Evolutionary conservation across 768 basidiomycete species (phyloP), one percentile per base, ranked within the genome.

Genomic region (Suillus alpinus): DNA sequence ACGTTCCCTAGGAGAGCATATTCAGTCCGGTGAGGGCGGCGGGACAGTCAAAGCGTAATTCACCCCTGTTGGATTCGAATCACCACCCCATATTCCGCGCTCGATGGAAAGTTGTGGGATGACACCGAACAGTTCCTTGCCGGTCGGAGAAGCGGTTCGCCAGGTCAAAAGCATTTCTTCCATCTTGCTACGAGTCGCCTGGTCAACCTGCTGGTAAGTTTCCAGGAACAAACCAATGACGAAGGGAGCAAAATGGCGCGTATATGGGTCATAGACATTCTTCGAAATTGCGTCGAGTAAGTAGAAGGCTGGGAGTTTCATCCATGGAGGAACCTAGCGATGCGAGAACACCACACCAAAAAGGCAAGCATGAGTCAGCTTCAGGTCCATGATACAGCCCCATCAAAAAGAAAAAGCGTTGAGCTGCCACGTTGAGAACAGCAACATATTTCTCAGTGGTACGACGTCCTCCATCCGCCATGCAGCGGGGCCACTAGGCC

Each of bases 121-220:
- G 32, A 84, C 75, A 46, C 94, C 91, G 70, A 98, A 99, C 1
- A 99, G 80, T 69, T 95, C 92, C 57, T 85, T 85, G 39, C 91
- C 85, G 37, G 80, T 82, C 2, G 92, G 89, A 14, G 90, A 88
- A 16, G 93, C 94, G 26, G 86, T 89, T 43, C 95, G 83, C 97
- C 97, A 99, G 6, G 97, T 96, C 32, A 92, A 75, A 14, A 98
- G 84, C 88, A 99, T 94, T 75, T 99, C 97, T 71, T 96, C 94
- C 92, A 99, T 95, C 75, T 98, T 98, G 72, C 86, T 85, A 62
- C 91, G 87, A 29, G 93, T 96, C 44, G 75, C 76, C 56, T 86
- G 86, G 70, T 97, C 95, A 65, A 97, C 95, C 67, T 86, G 82
- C 50, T 84, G 81, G 75, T 98, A 98, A 32, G 95, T 88, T 64